Evolutionary conservation across 1,284 basidiomycete species (phyloP), one percentile per base, ranked within the genome.

Genomic region (Boletus holoroseus): DNA sequence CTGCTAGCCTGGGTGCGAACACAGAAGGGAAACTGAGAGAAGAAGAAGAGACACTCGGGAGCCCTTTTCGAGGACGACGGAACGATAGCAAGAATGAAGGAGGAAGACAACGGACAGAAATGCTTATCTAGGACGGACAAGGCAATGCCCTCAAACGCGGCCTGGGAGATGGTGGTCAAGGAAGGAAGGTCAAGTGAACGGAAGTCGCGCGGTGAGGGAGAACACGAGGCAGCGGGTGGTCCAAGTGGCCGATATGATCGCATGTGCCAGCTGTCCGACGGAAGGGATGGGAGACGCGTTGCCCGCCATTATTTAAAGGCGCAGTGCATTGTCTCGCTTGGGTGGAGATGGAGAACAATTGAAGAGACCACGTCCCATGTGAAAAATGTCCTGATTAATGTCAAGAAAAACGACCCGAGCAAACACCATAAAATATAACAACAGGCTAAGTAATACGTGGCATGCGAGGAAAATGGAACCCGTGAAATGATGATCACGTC

Each of bases 161-260:
- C n/a, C 35, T 30, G 39, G 22, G 35, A 32, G 26, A 36, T 6
- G 50, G 32, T 31, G 50, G 47, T 16, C 28, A 51, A 51, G 44
- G 48, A 55, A 45, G 41, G 45, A 26, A 38, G 15, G 38, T 32
- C 36, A 30, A 44, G 20, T 22, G 39, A 15, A 20, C 42, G 34
- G 44, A 57, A 27, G 56, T 37, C 50, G 54, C 44, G 46, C 55
- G 55, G 60, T 13, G 40, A 50, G 32, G 57, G 11, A 40, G 50
- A 43, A 56, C 64, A 67, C 63, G 60, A 63, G 62, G 65, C 63
- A 40, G 30, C 15, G 43, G 55, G 39, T 55, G 35, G 24, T n/a
- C 37, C 41, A 18, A 13, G 27, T 24, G 34, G 20, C 49, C 53
- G 51, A 35, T 50, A 8, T 43, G 31, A 44, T 44, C 56, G 40